phyloP scores from a whole-genome alignment of 2,329 filamentous ascomycete species.

The Fusarium sp. region DNA sequence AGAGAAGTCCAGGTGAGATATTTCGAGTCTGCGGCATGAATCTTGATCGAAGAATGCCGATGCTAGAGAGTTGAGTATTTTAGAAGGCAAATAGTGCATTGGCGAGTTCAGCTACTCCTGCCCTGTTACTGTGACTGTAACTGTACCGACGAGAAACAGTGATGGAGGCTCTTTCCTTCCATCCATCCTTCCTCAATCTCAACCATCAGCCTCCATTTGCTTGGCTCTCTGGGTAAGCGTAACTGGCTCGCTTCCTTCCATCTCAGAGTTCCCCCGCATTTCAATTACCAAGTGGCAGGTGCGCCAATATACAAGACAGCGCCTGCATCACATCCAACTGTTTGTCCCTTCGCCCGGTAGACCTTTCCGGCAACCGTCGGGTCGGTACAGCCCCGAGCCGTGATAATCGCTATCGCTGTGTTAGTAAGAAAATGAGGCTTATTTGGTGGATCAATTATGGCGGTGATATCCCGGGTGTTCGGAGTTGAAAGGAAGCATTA shows the following conservation, averaged over 20 bases:
- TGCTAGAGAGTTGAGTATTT: background rate
- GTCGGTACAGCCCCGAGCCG: conserved; percentile 25
- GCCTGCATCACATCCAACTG: background rate
- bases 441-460: conserved; percentile 2
- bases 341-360: conserved; percentile 30
- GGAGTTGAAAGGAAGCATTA: conserved; percentile 13
- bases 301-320: background rate
- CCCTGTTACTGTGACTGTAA: background rate
- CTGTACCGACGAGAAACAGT: background rate
- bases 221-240: conserved; percentile 9
- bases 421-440: background rate
- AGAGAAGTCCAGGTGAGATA: background rate
- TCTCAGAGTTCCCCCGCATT: conserved; percentile 24
- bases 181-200: background rate
- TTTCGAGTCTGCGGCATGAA: conserved; percentile 1
- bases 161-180: background rate
- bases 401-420: background rate
- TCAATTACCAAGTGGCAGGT: background rate
- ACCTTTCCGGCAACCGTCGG: conserved; percentile 22
- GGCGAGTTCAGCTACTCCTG: conserved; percentile 3
- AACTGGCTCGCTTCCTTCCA: conserved; percentile 23
- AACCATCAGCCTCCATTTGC: conserved; percentile 9
- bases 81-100: background rate
- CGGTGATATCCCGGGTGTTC: conserved; percentile 36
- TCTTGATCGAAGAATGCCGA: background rate